Percentiles rank a stretch among this genome's conserved stretches.
Evolutionary conservation across 179 eudicot species (phyloP).

Genomic region (Drosera spatulata): DNA sequence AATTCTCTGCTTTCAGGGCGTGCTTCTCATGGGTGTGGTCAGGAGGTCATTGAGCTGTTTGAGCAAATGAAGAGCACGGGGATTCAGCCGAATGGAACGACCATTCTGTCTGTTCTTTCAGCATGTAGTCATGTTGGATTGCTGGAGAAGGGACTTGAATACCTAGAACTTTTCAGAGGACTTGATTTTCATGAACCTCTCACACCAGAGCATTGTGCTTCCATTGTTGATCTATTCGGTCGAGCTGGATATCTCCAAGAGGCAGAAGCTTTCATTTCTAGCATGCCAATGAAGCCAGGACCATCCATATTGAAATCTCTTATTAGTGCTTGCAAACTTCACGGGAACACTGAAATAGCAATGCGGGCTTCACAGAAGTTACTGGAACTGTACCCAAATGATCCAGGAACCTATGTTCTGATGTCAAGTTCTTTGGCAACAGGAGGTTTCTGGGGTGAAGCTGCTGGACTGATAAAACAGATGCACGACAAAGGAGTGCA

Average conservation of each 20-base stretch:
- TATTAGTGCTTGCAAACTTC: conserved; percentile 41
- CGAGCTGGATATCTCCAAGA: conserved; percentile 48
- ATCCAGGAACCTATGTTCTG: conserved; percentile 36
- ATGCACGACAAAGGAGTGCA: conserved; percentile 27
- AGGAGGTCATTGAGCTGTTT: conserved; percentile 33
- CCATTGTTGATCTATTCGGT: conserved; percentile 49
- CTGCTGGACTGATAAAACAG: conserved; percentile 31
- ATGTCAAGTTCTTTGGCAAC: conserved; percentile 38
- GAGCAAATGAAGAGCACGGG: conserved; percentile 36
- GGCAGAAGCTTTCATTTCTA: conserved; percentile 46
- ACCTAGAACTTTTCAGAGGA: conserved; percentile 31
- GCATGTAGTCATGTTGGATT: conserved; percentile 60
- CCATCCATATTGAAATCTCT: conserved; percentile 39
- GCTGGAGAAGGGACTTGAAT: conserved; percentile 38
- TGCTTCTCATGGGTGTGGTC: conserved; percentile 44
- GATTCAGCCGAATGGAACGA: conserved; percentile 35
- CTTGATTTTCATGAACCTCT: conserved; percentile 17
- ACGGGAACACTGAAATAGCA: conserved; percentile 45
- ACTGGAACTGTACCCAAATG: conserved; percentile 35
- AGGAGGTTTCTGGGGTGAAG: conserved; percentile 44
- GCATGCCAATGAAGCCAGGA: conserved; percentile 40
- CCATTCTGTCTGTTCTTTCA: conserved; percentile 40
- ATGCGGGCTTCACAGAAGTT: conserved; percentile 28
- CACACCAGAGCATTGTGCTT: conserved; percentile 41
- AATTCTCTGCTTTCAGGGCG: conserved; percentile 41